Evolutionary conservation across 139 green algal genomes (phyloP).

Genomic region (Picochlorum sp.): DNA sequence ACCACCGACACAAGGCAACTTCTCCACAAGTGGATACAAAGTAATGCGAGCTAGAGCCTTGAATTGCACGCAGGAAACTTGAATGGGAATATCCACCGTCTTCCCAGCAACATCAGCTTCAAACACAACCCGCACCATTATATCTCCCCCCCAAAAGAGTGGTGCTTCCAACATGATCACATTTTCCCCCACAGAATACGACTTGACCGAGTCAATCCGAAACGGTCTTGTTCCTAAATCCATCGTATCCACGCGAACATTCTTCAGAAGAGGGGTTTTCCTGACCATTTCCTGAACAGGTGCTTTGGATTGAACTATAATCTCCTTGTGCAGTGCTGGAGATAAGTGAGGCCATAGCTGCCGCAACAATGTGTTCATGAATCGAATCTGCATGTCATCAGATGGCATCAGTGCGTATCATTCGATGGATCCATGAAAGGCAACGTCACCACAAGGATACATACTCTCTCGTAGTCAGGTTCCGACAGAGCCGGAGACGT

Average conservation of each 20-base stretch:
- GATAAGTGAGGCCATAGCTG: conserved; percentile 25
- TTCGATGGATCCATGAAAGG: background rate
- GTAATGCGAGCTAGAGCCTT: conserved; percentile 45
- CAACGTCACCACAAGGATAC: conserved; percentile 4
- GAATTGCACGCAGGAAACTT: conserved; percentile 37
- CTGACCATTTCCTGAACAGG: conserved; percentile 14
- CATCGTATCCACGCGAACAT: conserved; percentile 37
- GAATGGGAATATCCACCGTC: conserved; percentile 34
- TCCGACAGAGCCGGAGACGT: conserved; percentile 15
- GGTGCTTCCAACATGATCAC: conserved; percentile 56
- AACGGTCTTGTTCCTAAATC: conserved; percentile 41
- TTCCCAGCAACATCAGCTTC: conserved; percentile 10
- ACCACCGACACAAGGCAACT: conserved; percentile 64
- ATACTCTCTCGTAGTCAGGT: conserved; percentile 19
- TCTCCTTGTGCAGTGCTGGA: conserved; percentile 27
- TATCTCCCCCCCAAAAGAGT: conserved; percentile 57
- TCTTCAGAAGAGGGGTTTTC: conserved; percentile 31
- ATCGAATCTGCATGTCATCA: conserved; percentile 14
- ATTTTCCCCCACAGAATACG: conserved; percentile 46
- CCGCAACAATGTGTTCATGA: conserved; percentile 29
- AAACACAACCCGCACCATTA: conserved; percentile 16
- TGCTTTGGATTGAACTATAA: conserved; percentile 19
- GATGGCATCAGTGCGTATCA: background rate
- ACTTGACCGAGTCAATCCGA: conserved; percentile 53
- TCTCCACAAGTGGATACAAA: conserved; percentile 62